Conservation (phyloP, 2,329 filamentous ascomycete species). For the Colletotrichum australisinense region DNA sequence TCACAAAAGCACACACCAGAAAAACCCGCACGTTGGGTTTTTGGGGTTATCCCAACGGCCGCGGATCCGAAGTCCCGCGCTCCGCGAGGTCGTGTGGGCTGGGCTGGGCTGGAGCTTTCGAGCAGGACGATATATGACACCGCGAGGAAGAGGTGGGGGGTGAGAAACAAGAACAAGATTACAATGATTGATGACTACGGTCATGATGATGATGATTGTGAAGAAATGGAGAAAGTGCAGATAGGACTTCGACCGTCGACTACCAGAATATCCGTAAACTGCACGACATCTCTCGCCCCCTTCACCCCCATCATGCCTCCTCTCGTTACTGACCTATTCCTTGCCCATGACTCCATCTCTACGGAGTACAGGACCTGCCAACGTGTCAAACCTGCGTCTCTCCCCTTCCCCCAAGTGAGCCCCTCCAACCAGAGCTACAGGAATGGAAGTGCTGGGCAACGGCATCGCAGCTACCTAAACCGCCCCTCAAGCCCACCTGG, state of each 20-base stretch:
- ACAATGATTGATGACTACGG: background rate
- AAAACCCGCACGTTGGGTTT: constrained; percentile 6
- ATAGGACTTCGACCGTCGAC: background rate
- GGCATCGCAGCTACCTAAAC: background rate
- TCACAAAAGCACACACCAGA: background rate
- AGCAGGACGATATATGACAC: background rate
- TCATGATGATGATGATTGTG: background rate
- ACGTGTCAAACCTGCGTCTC: background rate
- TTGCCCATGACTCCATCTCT: background rate
- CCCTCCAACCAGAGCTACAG: background rate
- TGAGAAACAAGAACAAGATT: background rate
- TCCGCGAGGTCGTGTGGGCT: background rate
- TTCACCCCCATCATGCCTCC: background rate
- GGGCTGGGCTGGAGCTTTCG: background rate
- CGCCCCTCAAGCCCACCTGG: background rate
- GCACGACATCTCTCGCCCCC: constrained; percentile 6
- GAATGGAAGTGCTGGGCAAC: constrained; percentile 19
- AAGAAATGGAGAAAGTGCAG: background rate
- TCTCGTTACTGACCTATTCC: background rate
- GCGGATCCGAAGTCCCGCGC: constrained; percentile 17
- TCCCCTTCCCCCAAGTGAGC: no score
- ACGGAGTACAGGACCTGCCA: background rate
- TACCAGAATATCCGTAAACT: background rate
- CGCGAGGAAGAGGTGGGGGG: background rate
- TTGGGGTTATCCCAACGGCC: constrained; percentile 18